Evolutionary conservation across 805 yeast genomes (phyloP).

Genomic region (Yarrowia sp.): DNA sequence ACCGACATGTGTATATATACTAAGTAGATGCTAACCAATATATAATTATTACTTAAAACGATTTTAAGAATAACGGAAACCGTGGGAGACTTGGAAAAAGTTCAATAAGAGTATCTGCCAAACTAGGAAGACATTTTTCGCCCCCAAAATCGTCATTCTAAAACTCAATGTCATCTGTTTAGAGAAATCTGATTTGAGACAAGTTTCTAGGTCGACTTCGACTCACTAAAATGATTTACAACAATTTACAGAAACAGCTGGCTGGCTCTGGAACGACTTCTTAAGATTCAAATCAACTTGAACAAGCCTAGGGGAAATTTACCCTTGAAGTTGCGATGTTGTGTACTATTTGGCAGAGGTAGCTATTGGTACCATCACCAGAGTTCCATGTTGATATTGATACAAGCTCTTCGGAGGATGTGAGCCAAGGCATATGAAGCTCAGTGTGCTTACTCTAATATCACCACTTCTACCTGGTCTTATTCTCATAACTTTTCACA

Average conservation of each 20-base stretch:
- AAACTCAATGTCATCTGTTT: too few relatives aligned
- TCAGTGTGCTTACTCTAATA: slow-evolving; percentile 8
- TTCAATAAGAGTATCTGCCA: too few relatives aligned
- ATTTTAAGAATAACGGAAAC: too few relatives aligned
- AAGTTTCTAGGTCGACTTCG: slow-evolving; percentile 2
- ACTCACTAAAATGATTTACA: too few relatives aligned
- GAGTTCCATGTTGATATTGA: slow-evolving; percentile 53
- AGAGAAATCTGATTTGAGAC: too few relatives aligned
- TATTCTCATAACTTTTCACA: too few relatives aligned
- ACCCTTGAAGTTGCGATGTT: background rate
- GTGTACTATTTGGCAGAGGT: background rate
- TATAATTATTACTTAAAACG: background rate
- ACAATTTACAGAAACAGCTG: background rate
- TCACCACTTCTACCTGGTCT: slow-evolving; percentile 31
- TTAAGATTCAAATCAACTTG: background rate
- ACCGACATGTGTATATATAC: background rate
- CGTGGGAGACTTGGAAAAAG: too few relatives aligned
- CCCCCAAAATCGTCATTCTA: too few relatives aligned
- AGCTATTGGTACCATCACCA: slow-evolving; percentile 56
- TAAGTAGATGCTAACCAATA: background rate
- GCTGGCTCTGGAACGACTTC: background rate
- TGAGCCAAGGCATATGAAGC: slow-evolving; percentile 44
- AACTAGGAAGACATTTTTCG: too few relatives aligned
- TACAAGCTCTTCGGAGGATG: slow-evolving; percentile 67
- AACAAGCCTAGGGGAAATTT: background rate